A percentile compares a stretch with the other conserved stretches of the same genome.
Conservation (phyloP, 805 yeast species). For the Saccharomycopsis sp. region DNA sequence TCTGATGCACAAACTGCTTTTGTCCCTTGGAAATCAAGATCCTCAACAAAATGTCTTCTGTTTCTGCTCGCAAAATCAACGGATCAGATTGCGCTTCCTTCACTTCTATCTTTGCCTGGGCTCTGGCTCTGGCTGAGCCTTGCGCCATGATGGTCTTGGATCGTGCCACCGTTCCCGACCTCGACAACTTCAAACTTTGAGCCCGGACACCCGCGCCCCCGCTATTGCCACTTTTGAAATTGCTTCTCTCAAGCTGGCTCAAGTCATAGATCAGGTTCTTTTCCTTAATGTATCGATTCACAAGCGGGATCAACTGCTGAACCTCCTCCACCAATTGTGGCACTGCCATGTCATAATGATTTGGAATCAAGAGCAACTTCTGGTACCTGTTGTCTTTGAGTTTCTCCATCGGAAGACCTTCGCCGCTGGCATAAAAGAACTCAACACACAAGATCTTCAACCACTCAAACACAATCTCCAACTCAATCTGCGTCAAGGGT, state of each 20-base stretch:
- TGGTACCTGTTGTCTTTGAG: conserved; percentile 58
- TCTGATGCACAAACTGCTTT: conserved; percentile 36
- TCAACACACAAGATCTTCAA: conserved; percentile 52
- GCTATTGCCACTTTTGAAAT: no score
- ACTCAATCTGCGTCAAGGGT: conserved; percentile 48
- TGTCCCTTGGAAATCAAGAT: conserved; percentile 61
- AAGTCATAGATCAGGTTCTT: conserved; percentile 31
- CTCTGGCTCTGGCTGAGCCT: conserved; percentile 51
- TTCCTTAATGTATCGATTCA: conserved; percentile 39
- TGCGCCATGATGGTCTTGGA: conserved; percentile 63
- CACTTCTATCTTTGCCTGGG: conserved; percentile 37
- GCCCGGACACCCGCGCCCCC: background rate
- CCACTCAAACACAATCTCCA: conserved; percentile 67
- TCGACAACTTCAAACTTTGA: conserved; percentile 23
- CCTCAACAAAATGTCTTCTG: conserved; percentile 66
- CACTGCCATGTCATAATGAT: conserved; percentile 47
- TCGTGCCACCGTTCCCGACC: conserved; percentile 47
- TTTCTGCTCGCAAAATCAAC: conserved; percentile 30
- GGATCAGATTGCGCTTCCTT: conserved; percentile 38
- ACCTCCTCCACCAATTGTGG: conserved; percentile 46
- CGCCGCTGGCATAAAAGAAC: conserved; percentile 73
- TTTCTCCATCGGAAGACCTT: conserved; percentile 64
- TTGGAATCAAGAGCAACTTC: conserved; percentile 52
- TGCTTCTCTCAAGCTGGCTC: no score
- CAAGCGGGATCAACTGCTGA: conserved; percentile 48